Evolutionary conservation across 1,139 yeast species (phyloP).

Genomic region (Candida dubliniensis): DNA sequence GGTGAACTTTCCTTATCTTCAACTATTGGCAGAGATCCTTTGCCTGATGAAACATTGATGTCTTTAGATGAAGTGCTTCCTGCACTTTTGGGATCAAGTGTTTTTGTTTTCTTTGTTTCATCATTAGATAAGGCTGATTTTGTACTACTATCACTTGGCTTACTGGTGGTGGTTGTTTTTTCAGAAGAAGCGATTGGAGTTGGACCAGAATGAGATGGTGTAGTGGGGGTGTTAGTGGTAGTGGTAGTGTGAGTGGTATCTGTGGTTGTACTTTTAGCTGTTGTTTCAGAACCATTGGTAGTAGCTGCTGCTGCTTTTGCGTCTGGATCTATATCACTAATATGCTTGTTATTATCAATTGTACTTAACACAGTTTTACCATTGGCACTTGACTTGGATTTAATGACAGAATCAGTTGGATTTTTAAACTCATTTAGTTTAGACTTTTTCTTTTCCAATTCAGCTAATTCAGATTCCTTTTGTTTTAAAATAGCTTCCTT

Average conservation of each 20-base stretch:
- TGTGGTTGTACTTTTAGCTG: conserved; percentile 2
- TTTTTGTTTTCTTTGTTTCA: background rate
- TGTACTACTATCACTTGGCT: conserved; percentile 1
- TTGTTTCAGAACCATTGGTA: conserved; percentile 13
- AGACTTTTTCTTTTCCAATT: conserved; percentile 9
- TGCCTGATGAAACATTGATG: no score
- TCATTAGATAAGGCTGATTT: background rate
- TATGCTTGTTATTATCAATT: conserved; percentile 40
- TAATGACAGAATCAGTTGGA: conserved; percentile 30
- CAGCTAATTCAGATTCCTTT: conserved; percentile 15
- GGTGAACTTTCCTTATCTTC: no score
- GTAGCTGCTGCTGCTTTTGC: conserved; percentile 12
- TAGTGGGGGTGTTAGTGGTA: conserved; percentile 4
- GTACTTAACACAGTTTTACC: conserved; percentile 29
- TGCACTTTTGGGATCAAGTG: background rate
- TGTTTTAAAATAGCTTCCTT: conserved; percentile 10
- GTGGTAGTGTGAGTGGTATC: conserved; percentile 5
- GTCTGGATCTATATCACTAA: conserved; percentile 9
- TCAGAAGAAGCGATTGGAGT: background rate
- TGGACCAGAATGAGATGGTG: conserved; percentile 3
- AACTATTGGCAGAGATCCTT: no score
- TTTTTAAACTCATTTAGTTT: conserved; percentile 28
- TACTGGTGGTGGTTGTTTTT: background rate
- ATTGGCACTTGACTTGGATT: conserved; percentile 19
- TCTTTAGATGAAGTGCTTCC: background rate